phyloP scores from a whole-genome alignment of 441 rosid species.

The Lepidium campestre region DNA sequence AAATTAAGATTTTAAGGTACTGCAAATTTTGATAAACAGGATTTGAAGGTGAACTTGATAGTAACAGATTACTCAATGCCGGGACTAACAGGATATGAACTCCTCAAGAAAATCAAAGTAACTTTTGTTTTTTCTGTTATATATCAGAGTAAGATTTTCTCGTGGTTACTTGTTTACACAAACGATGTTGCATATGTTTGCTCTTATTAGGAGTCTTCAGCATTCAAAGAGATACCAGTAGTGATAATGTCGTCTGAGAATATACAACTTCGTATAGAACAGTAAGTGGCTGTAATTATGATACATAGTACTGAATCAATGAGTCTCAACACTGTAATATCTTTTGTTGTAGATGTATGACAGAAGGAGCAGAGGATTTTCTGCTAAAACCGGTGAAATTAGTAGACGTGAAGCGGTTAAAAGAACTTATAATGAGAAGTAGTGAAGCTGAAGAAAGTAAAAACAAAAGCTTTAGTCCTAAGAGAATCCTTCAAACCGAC shows the following conservation, averaged over 20 bases:
- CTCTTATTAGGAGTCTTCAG: constrained; percentile 58
- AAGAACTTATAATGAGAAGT: constrained; percentile 41
- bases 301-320: background rate
- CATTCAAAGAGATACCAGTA: constrained; percentile 68
- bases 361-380: constrained; percentile 75
- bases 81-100: constrained; percentile 86
- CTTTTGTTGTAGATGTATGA: constrained; percentile 48
- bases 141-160: background rate
- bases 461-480: constrained; percentile 8
- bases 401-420: constrained; percentile 58
- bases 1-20: background rate
- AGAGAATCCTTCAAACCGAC: constrained; percentile 35
- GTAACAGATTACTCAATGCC: constrained; percentile 98
- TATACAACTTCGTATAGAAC: constrained; percentile 60
- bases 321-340: background rate
- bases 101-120: constrained; percentile 93
- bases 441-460: constrained; percentile 7
- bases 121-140: background rate
- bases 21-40: constrained; percentile 29
- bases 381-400: constrained; percentile 70
- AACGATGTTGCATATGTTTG: background rate
- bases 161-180: background rate
- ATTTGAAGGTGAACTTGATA: constrained; percentile 78
- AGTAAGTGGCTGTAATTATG: constrained; percentile 29
- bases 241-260: constrained; percentile 94